Evolutionary conservation across 139 green algal genomes (phyloP), one percentile per base, ranked within the genome.

Genomic region (Nannochloris sp.): DNA sequence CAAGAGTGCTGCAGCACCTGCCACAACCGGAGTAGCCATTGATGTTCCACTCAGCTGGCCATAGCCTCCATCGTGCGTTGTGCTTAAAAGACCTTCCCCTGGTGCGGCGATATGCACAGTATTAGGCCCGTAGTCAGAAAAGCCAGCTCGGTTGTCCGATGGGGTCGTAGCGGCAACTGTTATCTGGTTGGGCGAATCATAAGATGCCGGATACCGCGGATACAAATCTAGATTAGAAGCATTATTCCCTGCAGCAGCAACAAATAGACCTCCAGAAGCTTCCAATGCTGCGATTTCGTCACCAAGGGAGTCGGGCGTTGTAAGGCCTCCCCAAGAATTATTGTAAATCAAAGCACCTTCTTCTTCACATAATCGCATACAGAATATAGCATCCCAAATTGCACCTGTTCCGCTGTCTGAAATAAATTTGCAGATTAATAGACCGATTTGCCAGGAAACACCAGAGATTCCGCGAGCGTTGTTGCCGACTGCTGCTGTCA

Each of bases 21-120:
- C 77, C 5, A 83, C 73, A 13, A 85, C 39, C 13, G 86, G 86
- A 7, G 87, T 90, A 1, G 92, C 87, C 92, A 98, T 98, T 14
- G 79, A 90, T 3, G 92, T 97, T 25, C 91, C 91, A 51, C 45
- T 68, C 73, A 80, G 71, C n/a, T 24, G n/a, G 7, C 32, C 60
- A 48, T 80, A 80, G 0, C 2, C 24, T 6, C 67, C 67, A 35
- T 71, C 54, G 23, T 36, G 13, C 2, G 27, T 63, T 3, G 73
- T 80, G 33, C 54, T 72, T 27, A 63, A 62, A 37, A 80, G 67
- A 33, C 4, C 46, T 4, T 68, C 66, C 1, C 73, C 73, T 19
- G 73, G 73, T 6, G 73, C 67, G 10, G 39, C n/a, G 14, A 80
- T 33, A 32, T 75, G 54, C n/a, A 75, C 67, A 2, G 61, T 66